Evolutionary conservation across 2,329 filamentous ascomycete genomes (phyloP), one percentile per base, ranked within the genome.

Genomic region (Epichloe bromicola): DNA sequence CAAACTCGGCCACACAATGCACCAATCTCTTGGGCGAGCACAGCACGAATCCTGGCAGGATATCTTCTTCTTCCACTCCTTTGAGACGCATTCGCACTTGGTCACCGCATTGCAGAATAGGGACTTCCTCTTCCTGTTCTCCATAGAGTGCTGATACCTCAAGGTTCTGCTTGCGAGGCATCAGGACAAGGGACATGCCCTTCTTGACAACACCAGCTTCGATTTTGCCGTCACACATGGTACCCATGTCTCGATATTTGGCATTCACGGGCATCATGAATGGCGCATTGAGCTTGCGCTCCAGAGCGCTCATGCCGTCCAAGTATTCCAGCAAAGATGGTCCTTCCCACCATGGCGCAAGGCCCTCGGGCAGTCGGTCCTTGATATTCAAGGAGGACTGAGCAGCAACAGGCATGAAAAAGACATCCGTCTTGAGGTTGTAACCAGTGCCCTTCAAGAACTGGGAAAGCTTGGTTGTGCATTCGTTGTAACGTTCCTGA

Each of bases 191-290:
- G 54, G 71, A 82, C 71, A 85, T 83, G 55, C 84, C 84, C 78
- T 97, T 97, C 75, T 93, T 93, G 67, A 95, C 76, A 45, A 96
- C 86, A 66, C 89, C 91, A 17, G 90, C 86, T 70, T 98, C 93
- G 57, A 98, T 86, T 76, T 96, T 95, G 58, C 93, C 93, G 72
- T 98, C 94, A 41, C 96, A 80, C 79, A 98, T 89, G 55, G 93
- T 98, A 61, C 93, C 93, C 78, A 98, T 85, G 66, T 98, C 94
- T 61, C 86, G 82, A 74, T 97, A 98, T 72, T 98, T 98, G 69
- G 88, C 88, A 56, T 86, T 87, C 57, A 98, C 78, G 8, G 93
- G 87, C 90, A 98, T 96, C 93, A 98, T 97, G 77, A 98, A 97
- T 10, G 93, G 91, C 2, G 93, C 93, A 61, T 95, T 95, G 61